These are phyloP conservation scores for Rhizopus microsporus DNA, from an alignment of 371 early-diverging fungal genomes.

Conservation along the genomic window DNA sequence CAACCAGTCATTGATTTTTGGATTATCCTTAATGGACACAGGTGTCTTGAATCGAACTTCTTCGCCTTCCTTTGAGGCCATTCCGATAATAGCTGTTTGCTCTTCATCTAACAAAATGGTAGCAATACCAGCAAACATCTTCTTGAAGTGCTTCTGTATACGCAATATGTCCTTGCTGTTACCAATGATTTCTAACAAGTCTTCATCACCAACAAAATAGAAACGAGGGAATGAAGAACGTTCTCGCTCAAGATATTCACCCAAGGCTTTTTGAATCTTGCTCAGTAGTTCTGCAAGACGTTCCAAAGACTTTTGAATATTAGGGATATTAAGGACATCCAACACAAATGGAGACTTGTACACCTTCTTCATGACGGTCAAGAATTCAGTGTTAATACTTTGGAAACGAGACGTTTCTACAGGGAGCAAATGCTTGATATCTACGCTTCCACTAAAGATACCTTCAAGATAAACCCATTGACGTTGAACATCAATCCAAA, in stretches of 20 bases:
- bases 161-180: constrained; percentile 94
- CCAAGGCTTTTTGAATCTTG: constrained; percentile 97
- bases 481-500: constrained; percentile 99
- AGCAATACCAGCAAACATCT: constrained; percentile 98
- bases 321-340: constrained; percentile 90
- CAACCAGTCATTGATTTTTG: constrained; percentile 97
- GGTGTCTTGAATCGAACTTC: constrained; percentile 78
- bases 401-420: constrained; percentile 94
- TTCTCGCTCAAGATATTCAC: constrained; percentile 97
- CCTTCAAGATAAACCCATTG: constrained; percentile 99
- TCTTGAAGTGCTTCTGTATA: constrained; percentile 97
- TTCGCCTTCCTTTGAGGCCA: constrained; percentile 95
- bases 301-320: constrained; percentile 95
- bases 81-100: constrained; percentile 70
- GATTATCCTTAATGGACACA: constrained; percentile 79
- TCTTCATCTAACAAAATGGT: constrained; percentile 83
- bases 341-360: constrained; percentile 95
- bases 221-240: constrained; percentile 97
- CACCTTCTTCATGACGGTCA: constrained; percentile 96
- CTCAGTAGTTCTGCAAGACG: constrained; percentile 89
- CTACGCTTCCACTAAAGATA: constrained; percentile 93
- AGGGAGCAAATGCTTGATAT: constrained; percentile 96
- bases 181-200: constrained; percentile 98
- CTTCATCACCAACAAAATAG: constrained; percentile 99
- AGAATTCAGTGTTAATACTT: constrained; percentile 96